phyloP scores from a whole-genome alignment of 331 rosid species.

The Phaseolus coccineus region DNA sequence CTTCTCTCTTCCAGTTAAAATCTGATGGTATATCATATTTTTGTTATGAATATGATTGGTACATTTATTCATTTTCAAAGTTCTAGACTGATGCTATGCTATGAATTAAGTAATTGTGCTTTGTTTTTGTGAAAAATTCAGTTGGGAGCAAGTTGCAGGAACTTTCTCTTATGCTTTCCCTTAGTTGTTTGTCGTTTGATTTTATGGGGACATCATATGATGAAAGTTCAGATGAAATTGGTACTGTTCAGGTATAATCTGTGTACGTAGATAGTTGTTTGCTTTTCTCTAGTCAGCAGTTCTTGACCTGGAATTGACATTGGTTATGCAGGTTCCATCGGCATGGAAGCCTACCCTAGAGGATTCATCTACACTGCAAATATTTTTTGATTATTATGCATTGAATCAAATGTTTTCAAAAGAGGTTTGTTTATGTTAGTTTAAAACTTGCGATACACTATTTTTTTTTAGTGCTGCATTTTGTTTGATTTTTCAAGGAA shows the following conservation, averaged over 20 bases:
- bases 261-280: slow-evolving; percentile 14
- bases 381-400: slow-evolving; percentile 65
- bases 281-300: slow-evolving; percentile 31
- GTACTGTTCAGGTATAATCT: slow-evolving; percentile 60
- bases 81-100: not conserved
- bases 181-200: slow-evolving; percentile 62
- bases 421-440: slow-evolving; percentile 53
- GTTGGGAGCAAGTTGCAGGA: slow-evolving; percentile 67
- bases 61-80: slow-evolving; percentile 19
- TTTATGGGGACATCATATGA: slow-evolving; percentile 65
- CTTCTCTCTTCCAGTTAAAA: slow-evolving; percentile 56
- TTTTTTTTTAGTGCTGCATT: slow-evolving; percentile 1
- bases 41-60: slow-evolving; percentile 25
- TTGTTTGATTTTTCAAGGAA: not conserved
- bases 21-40: slow-evolving; percentile 56
- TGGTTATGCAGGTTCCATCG: slow-evolving; percentile 53
- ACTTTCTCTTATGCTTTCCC: slow-evolving; percentile 58
- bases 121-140: slow-evolving; percentile 36
- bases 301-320: slow-evolving; percentile 33
- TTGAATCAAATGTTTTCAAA: slow-evolving; percentile 57
- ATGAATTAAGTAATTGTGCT: slow-evolving; percentile 38
- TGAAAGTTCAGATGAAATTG: slow-evolving; percentile 70
- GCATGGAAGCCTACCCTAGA: slow-evolving; percentile 61
- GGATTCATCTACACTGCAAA: slow-evolving; percentile 61
- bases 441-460: not conserved